Percentiles rank a stretch among this genome's conserved stretches.
These are phyloP conservation scores for Tolypocladium amazonense DNA, from an alignment of 2,329 filamentous ascomycete species.

Conservation along the genomic window DNA sequence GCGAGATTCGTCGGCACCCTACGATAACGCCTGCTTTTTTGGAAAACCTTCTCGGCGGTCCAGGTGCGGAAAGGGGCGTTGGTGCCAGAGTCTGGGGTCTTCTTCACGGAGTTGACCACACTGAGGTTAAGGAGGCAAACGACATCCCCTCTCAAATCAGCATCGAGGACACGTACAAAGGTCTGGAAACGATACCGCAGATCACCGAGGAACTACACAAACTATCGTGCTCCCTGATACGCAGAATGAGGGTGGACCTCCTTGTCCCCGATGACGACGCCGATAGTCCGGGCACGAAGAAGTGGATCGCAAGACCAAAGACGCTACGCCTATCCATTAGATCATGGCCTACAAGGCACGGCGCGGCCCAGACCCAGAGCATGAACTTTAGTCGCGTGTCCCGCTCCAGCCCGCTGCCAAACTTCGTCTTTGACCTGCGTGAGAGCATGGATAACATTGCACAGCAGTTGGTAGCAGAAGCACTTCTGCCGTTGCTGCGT, in stretches of 20 bases:
- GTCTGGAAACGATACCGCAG: conserved; percentile 52
- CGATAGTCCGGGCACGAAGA: conserved; percentile 19
- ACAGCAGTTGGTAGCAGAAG: conserved; percentile 58
- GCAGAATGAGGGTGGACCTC: conserved; percentile 70
- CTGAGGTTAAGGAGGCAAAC: conserved; percentile 60
- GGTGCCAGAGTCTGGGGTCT: conserved; percentile 66
- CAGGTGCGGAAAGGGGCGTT: conserved; percentile 60
- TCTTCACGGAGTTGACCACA: conserved; percentile 69
- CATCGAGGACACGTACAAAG: conserved; percentile 84
- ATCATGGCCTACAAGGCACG: conserved; percentile 30
- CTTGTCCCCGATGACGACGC: conserved; percentile 36
- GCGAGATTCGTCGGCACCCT: conserved; percentile 51
- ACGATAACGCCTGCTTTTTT: conserved; percentile 54
- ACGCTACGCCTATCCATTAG: conserved; percentile 75
- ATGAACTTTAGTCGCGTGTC: conserved; percentile 63
- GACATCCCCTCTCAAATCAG: conserved; percentile 78
- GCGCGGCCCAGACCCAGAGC: conserved; percentile 37
- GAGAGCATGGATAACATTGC: conserved; percentile 49
- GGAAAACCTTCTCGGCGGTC: conserved; percentile 57
- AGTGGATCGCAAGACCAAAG: conserved; percentile 72
- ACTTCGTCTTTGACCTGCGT: conserved; percentile 57
- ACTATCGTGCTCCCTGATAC: conserved; percentile 59
- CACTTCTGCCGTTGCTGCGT: conserved; percentile 61
- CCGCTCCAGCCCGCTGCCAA: conserved; percentile 62
- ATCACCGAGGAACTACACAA: conserved; percentile 59